Evolutionary conservation across 2,329 filamentous ascomycete species (phyloP).

Genomic region (Eurotiales sp.): DNA sequence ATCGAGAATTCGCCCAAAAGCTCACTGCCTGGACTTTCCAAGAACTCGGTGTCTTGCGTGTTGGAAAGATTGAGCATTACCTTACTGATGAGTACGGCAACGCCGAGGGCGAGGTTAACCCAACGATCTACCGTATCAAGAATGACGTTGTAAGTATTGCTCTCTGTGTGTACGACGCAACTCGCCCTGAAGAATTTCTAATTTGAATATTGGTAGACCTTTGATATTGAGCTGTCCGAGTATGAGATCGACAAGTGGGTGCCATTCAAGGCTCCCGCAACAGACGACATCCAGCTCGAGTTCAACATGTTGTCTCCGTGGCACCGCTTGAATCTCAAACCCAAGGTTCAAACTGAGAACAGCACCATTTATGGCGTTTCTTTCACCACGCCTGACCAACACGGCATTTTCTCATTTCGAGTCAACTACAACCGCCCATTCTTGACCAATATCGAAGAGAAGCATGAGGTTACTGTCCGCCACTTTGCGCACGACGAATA

Average conservation of each 20-base stretch:
- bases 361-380: constrained; percentile 68
- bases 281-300: constrained; percentile 83
- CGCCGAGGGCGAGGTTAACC: constrained; percentile 58
- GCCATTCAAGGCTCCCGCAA: constrained; percentile 66
- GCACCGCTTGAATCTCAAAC: constrained; percentile 73
- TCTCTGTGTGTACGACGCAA: neutral
- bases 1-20: constrained; percentile 79
- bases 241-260: constrained; percentile 70
- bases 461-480: constrained; percentile 87
- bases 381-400: constrained; percentile 89
- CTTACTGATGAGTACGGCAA: constrained; percentile 51
- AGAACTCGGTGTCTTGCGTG: constrained; percentile 83
- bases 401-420: constrained; percentile 98
- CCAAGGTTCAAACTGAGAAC: constrained; percentile 57
- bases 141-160: constrained; percentile 75
- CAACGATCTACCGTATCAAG: constrained; percentile 90
- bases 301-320: constrained; percentile 99
- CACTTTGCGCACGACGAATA: constrained; percentile 98
- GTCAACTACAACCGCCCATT: constrained; percentile 97
- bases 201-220: constrained; percentile 57
- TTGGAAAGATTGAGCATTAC: constrained; percentile 78
- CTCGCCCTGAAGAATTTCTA: neutral
- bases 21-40: constrained; percentile 95
- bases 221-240: constrained; percentile 84
- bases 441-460: constrained; percentile 84